Evolutionary conservation across 306 rosid genomes (phyloP).

Genomic region (Dalbergia oliveri): DNA sequence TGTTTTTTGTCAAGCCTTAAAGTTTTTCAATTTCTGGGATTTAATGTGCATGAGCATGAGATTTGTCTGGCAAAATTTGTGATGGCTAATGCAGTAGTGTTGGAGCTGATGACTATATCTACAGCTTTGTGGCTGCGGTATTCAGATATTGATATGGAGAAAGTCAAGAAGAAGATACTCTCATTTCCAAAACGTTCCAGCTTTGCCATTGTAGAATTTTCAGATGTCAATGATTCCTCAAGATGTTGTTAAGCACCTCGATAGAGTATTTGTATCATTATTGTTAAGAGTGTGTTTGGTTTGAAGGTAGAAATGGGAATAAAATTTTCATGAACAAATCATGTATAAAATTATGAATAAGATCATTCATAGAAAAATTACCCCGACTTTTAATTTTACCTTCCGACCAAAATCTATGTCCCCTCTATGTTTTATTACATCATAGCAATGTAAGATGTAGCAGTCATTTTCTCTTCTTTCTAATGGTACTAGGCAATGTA

Average conservation of each 20-base stretch:
- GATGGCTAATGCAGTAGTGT: constrained; percentile 40
- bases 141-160: constrained; percentile 44
- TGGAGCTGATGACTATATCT: constrained; percentile 44
- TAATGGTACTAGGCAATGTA: not conserved
- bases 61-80: constrained; percentile 45
- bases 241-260: constrained; percentile 1
- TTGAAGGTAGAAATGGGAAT: too few species aligned
- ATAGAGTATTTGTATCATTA: not conserved
- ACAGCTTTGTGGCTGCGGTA: constrained; percentile 46
- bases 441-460: not conserved
- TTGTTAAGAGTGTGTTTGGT: not conserved
- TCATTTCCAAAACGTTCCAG: constrained; percentile 47
- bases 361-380: too few species aligned
- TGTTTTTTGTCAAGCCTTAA: constrained; percentile 50
- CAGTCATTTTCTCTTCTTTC: too few species aligned
- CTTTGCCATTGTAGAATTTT: constrained; percentile 27
- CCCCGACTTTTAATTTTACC: too few species aligned
- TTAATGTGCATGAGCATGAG: constrained; percentile 45
- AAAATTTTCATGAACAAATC: not conserved
- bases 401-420: not conserved
- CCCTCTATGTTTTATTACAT: not conserved
- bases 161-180: constrained; percentile 44
- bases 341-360: too few species aligned
- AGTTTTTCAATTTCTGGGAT: constrained; percentile 38
- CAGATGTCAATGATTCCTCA: constrained; percentile 30